Evolutionary conservation across 176 grass and related monocot species (phyloP), one percentile per base, ranked within the genome.

Genomic region (Oryza coarctata): DNA sequence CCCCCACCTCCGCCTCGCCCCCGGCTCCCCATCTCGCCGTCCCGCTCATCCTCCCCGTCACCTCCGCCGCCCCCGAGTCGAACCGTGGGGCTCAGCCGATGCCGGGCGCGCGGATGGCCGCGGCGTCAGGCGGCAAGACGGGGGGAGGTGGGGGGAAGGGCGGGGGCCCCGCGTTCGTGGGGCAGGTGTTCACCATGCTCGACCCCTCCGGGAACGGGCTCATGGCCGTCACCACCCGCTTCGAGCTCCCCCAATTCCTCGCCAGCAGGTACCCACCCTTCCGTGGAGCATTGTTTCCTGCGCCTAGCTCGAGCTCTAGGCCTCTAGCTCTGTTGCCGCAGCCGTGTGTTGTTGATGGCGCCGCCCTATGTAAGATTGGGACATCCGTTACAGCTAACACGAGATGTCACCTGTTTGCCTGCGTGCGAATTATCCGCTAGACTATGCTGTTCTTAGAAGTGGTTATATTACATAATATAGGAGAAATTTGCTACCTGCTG

Each of bases 201-300:
- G 96, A 99, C 88, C 93, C 93, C 18, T 99, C 93, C 25, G 96
- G 93, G 34, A 99, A 99, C 65, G 96, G 93, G 12, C 96, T 99
- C 85, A 95, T 99, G 93, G 85, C 90, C n/a, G 93, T 95, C 50
- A 87, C 85, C 80, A 88, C 85, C 30, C 93, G 87, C 80, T 93
- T 99, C 71, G 74, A 93, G 63, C 75, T 99, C 75, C 93, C 91
- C 5, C 83, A 57, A 45, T 98, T 99, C 89, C 83, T 99, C 74
- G 58, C 87, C 25, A 79, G 87, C 73, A 95, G 93, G 96, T 99
- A 11, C 22, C n/a, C 18, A 8, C 18, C 44, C 44, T 47, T 17
- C 44, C 39, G 65, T 15, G 47, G 31, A 0, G 63, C 70, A 28
- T 57, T 44, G 38, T 22, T 65, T 44, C 4, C 34, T 23, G n/a